These are phyloP conservation scores for Fagopyrum esculentum DNA, from an alignment of 148 eudicot genomes.

Conservation along the genomic window DNA sequence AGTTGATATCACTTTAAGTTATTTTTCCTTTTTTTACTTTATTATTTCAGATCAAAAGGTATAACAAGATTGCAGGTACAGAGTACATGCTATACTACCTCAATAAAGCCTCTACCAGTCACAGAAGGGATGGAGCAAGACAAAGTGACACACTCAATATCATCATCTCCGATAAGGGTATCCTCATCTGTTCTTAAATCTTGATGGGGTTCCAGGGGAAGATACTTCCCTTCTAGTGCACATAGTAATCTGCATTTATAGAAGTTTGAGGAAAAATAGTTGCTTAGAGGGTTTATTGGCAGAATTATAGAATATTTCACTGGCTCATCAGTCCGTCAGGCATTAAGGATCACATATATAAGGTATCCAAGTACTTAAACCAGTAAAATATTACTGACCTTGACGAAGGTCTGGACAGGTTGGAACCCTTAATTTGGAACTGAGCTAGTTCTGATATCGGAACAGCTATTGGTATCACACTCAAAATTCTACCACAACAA, in stretches of 20 bases:
- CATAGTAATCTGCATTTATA: slow-evolving; percentile 56
- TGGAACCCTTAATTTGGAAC: slow-evolving; percentile 58
- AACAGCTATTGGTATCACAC: slow-evolving; percentile 72
- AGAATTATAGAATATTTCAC: not conserved
- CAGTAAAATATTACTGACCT: not conserved
- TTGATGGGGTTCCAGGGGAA: slow-evolving; percentile 40
- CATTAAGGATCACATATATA: not conserved
- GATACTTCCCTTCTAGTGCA: slow-evolving; percentile 75
- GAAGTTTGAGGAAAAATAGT: not conserved
- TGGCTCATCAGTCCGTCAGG: not conserved
- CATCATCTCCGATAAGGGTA: slow-evolving; percentile 27
- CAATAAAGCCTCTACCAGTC: slow-evolving; percentile 82
- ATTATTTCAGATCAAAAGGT: not conserved
- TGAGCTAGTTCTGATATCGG: slow-evolving; percentile 43
- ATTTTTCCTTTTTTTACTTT: too few species aligned
- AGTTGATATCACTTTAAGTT: too few species aligned
- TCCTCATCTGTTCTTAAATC: slow-evolving; percentile 30
- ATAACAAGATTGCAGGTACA: not conserved
- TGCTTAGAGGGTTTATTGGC: not conserved
- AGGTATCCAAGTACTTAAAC: not conserved
- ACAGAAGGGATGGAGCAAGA: slow-evolving; percentile 56
- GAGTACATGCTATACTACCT: slow-evolving; percentile 35
- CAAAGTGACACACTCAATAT: slow-evolving; percentile 43
- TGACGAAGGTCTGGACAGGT: slow-evolving; percentile 29
- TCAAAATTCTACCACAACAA: slow-evolving; percentile 36